Conservation (phyloP, 2,329 filamentous ascomycete species). For the Colletotrichum caudatum region DNA sequence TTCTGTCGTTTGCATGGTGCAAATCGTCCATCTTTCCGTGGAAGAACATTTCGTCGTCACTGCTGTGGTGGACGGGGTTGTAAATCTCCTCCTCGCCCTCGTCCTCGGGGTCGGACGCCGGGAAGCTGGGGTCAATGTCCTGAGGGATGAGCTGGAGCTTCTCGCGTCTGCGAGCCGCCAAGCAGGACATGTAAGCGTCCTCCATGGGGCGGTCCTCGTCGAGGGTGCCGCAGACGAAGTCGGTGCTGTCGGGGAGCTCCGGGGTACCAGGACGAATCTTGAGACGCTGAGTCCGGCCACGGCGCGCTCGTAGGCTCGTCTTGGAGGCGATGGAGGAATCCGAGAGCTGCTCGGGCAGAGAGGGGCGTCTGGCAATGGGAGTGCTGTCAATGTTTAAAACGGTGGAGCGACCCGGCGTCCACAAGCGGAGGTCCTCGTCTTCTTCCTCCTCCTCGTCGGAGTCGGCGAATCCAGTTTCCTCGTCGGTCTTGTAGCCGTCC, state of each 20-base stretch:
- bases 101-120: constrained; percentile 91
- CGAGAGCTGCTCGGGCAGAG: constrained; percentile 62
- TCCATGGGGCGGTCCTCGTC: constrained; percentile 97
- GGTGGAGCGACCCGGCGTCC: constrained; percentile 63
- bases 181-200: constrained; percentile 87
- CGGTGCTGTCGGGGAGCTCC: constrained; percentile 94
- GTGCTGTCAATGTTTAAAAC: constrained; percentile 53
- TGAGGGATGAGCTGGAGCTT: constrained; percentile 90
- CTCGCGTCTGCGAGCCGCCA: constrained; percentile 82
- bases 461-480: constrained; percentile 75
- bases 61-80: constrained; percentile 69
- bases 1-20: constrained; percentile 67
- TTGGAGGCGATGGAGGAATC: constrained; percentile 71
- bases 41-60: constrained; percentile 78
- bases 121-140: constrained; percentile 97
- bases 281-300: constrained; percentile 54
- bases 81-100: constrained; percentile 80
- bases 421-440: constrained; percentile 74
- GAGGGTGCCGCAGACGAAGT: constrained; percentile 98
- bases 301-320: constrained; percentile 49
- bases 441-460: constrained; percentile 75
- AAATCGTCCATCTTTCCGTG: constrained; percentile 79
- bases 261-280: constrained; percentile 77
- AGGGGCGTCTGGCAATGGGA: constrained; percentile 55
- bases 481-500: constrained; percentile 81